A percentile compares a stretch with the other conserved stretches of the same genome.
These are phyloP conservation scores for Cryptococcus sp. DNA, from an alignment of 1,284 basidiomycete genomes.

Conservation along the genomic window DNA sequence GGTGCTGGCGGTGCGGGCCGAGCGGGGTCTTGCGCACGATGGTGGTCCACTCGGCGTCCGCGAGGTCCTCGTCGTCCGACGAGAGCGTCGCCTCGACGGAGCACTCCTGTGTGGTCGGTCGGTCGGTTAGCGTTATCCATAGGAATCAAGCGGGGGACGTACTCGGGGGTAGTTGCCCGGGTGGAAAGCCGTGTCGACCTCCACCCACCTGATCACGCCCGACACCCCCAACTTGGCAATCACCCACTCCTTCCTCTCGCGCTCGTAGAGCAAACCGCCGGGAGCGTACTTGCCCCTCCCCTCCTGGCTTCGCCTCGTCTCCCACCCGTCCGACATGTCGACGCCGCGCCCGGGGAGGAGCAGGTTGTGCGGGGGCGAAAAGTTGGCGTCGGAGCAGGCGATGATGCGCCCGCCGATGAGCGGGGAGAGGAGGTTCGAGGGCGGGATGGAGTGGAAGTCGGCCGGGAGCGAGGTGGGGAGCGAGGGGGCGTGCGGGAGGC, in stretches of 20 bases:
- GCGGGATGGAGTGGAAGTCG: conserved; percentile 40
- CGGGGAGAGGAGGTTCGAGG: conserved; percentile 82
- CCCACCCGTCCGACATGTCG: conserved; percentile 99
- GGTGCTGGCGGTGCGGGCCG: conserved; percentile 86
- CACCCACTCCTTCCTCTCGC: conserved; percentile 83
- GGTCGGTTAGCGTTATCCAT: neutral
- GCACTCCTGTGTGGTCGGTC: neutral
- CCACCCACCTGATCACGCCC: conserved; percentile 70
- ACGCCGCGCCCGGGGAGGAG: conserved; percentile 82
- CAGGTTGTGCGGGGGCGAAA: conserved; percentile 85
- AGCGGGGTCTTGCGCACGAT: conserved; percentile 75
- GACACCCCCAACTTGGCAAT: conserved; percentile 76
- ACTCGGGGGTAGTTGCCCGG: conserved; percentile 93
- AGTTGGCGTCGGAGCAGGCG: conserved; percentile 76
- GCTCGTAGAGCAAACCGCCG: conserved; percentile 43
- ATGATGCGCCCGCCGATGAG: conserved; percentile 72
- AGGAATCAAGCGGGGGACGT: conserved; percentile 51
- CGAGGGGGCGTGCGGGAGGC: conserved; percentile 61
- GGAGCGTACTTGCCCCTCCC: conserved; percentile 58
- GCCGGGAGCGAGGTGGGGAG: conserved; percentile 51
- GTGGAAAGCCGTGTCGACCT: conserved; percentile 93
- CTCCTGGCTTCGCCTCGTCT: conserved; percentile 82
- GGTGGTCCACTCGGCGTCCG: conserved; percentile 62
- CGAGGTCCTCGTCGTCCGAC: conserved; percentile 40
- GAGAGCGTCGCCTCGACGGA: conserved; percentile 28